A percentile compares a stretch with the other conserved stretches of the same genome.
phyloP scores from a whole-genome alignment of 129 eudicot species.

The Flaveria linearis region DNA sequence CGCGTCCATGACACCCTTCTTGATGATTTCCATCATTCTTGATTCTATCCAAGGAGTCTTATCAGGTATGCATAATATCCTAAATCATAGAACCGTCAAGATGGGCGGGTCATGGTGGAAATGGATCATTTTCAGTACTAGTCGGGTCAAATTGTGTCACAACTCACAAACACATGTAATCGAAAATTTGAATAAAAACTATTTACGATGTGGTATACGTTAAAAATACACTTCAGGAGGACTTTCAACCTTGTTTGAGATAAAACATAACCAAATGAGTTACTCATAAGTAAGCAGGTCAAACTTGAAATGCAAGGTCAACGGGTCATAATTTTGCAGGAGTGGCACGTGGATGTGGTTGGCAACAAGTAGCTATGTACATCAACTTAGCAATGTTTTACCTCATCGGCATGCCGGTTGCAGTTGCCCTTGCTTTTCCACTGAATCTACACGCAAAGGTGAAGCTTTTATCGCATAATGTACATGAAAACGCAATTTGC shows the following conservation, averaged over 20 bases:
- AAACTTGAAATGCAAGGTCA: not conserved
- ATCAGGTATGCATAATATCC: conserved; percentile 51
- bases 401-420: conserved; percentile 65
- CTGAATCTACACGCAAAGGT: conserved; percentile 67
- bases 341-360: conserved; percentile 85
- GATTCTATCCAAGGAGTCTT: conserved; percentile 79
- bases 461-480: not conserved
- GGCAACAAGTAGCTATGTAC: conserved; percentile 64
- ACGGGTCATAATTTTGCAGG: conserved; percentile 41
- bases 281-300: not conserved
- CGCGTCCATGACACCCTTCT: conserved; percentile 67
- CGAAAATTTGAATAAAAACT: not conserved
- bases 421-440: conserved; percentile 57
- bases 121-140: not conserved
- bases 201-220: not conserved
- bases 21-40: conserved; percentile 48
- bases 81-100: not conserved
- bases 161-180: not conserved
- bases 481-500: not conserved
- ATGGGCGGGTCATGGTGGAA: not conserved
- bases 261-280: not conserved
- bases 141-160: not conserved
- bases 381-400: conserved; percentile 55
- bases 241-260: not conserved
- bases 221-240: not conserved